Conservation (phyloP, 768 basidiomycete genomes). For the Boletus bicolor region DNA sequence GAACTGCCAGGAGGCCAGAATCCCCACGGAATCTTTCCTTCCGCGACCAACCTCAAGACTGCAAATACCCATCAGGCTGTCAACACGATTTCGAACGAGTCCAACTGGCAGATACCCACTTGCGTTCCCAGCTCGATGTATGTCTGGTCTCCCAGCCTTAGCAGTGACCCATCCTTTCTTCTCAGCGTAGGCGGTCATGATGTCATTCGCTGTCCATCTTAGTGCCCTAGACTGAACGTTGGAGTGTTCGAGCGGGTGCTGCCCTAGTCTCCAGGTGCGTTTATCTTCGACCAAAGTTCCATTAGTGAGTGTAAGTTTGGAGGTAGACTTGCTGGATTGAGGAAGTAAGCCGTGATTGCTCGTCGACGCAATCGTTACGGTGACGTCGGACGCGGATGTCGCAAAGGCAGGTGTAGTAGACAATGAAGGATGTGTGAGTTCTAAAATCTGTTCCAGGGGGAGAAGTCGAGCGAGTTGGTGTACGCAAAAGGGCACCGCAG, state of each 20-base stretch:
- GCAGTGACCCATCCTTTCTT: conserved; percentile 86
- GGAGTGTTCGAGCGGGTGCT: conserved; percentile 20
- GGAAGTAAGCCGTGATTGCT: not conserved
- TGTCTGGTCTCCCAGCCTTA: conserved; percentile 84
- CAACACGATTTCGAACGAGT: not conserved
- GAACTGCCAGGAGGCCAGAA: conserved; percentile 69
- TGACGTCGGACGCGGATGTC: not conserved
- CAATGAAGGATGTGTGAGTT: conserved; percentile 50
- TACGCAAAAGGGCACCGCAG: conserved; percentile 83
- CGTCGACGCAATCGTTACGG: not conserved
- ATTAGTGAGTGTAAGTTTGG: not conserved
- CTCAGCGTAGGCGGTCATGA: conserved; percentile 74
- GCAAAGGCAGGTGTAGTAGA: conserved; percentile 12
- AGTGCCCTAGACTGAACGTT: conserved; percentile 10
- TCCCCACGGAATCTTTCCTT: conserved; percentile 78
- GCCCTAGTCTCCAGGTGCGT: conserved; percentile 71
- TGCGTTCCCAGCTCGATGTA: conserved; percentile 85
- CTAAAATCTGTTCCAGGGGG: conserved; percentile 73
- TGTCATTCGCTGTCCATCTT: conserved; percentile 82
- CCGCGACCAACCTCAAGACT: conserved; percentile 84
- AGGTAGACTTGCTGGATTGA: not conserved
- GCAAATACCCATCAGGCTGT: not conserved
- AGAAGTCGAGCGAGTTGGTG: conserved; percentile 62
- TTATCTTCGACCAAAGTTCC: conserved; percentile 48
- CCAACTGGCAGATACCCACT: conserved; percentile 49